A percentile compares a stretch with the other conserved stretches of the same genome.
These are phyloP conservation scores for Aegilops bicornis DNA, from an alignment of 176 grass and related monocot genomes.

Conservation along the genomic window DNA sequence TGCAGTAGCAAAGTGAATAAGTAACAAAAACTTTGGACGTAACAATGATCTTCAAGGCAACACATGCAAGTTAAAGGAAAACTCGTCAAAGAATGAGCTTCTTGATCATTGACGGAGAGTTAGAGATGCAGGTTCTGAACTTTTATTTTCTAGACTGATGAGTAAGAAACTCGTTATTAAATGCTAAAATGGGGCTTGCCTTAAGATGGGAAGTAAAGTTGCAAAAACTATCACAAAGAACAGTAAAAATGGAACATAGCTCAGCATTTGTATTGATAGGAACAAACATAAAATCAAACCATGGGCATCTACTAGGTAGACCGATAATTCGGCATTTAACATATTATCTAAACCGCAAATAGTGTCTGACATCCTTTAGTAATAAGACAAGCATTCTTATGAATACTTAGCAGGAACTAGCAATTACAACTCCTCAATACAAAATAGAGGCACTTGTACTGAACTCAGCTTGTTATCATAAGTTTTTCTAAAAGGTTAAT, in stretches of 20 bases:
- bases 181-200: not conserved
- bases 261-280: too few relatives aligned
- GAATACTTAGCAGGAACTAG: not conserved
- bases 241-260: too few relatives aligned
- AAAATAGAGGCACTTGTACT: too few relatives aligned
- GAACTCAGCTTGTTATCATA: too few relatives aligned
- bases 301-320: not conserved
- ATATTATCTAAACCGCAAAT: not conserved
- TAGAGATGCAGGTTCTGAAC: not conserved
- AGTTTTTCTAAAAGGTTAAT: not conserved
- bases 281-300: too few relatives aligned
- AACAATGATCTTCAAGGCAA: not conserved
- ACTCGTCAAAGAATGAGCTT: not conserved
- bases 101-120: not conserved
- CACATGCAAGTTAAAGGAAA: not conserved
- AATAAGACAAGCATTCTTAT: not conserved
- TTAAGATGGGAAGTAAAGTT: too few relatives aligned
- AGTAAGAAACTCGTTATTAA: not conserved
- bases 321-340: not conserved
- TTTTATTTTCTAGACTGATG: not conserved
- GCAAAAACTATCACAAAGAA: too few relatives aligned
- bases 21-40: not conserved
- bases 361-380: not conserved
- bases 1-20: slow-evolving; percentile 27
- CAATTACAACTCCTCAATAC: not conserved